These are phyloP conservation scores for Stephania japonica DNA, from an alignment of 164 flowering plant species.

Conservation along the genomic window DNA sequence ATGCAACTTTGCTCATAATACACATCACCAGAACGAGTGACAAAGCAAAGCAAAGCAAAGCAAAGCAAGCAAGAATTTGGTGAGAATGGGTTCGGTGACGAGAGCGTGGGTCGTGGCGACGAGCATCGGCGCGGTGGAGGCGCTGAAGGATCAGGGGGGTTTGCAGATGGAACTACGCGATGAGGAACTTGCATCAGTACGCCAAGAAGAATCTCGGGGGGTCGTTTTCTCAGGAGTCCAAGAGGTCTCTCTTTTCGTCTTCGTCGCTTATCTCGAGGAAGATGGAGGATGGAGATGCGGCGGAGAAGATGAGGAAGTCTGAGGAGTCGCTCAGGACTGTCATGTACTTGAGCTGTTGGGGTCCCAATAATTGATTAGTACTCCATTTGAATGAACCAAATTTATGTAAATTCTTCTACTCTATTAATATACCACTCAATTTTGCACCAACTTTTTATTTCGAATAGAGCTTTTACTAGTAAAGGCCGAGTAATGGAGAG, in stretches of 20 bases:
- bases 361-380: constrained; percentile 9
- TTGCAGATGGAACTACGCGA: constrained; percentile 19
- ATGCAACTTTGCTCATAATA: no score
- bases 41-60: neutral
- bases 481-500: no score
- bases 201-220: constrained; percentile 8
- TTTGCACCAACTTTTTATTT: no score
- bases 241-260: constrained; percentile 4
- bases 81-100: constrained; percentile 1
- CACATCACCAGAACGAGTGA: neutral
- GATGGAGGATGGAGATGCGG: neutral
- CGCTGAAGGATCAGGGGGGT: constrained; percentile 23
- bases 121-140: constrained; percentile 19
- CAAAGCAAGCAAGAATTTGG: neutral
- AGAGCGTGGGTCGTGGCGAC: constrained; percentile 13
- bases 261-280: neutral
- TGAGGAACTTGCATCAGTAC: constrained; percentile 9
- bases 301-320: neutral
- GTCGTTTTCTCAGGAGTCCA: constrained; percentile 9
- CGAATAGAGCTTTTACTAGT: no score
- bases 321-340: constrained; percentile 22
- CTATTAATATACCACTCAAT: no score
- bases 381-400: neutral
- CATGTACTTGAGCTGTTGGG: constrained; percentile 26
- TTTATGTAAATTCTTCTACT: no score